phyloP scores from a whole-genome alignment of 805 yeast species.

The Priceomyces medius region DNA sequence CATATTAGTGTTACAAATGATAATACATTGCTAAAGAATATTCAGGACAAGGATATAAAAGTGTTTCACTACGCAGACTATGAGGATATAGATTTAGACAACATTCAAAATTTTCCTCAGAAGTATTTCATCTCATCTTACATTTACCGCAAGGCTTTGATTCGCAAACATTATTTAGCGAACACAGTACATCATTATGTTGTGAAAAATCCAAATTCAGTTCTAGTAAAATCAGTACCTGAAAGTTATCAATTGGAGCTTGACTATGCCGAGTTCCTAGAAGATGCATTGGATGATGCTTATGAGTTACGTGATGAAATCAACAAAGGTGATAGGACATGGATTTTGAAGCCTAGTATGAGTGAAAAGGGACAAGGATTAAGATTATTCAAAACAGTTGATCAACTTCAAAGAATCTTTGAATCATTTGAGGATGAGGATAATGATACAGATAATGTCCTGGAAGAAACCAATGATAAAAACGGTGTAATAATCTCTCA shows the following conservation, averaged over 20 bases:
- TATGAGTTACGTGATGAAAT: slow-evolving; percentile 84
- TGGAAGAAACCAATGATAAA: slow-evolving; percentile 20
- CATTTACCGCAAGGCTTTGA: slow-evolving; percentile 84
- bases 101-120: slow-evolving; percentile 39
- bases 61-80: slow-evolving; percentile 85
- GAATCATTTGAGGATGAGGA: slow-evolving; percentile 82
- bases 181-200: slow-evolving; percentile 73
- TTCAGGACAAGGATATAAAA: slow-evolving; percentile 22
- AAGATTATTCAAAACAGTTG: slow-evolving; percentile 71
- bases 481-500: slow-evolving; percentile 82
- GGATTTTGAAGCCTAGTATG: slow-evolving; percentile 96
- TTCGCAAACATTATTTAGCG: slow-evolving; percentile 86
- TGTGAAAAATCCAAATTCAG: slow-evolving; percentile 72
- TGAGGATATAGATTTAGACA: slow-evolving; percentile 81
- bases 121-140: slow-evolving; percentile 74
- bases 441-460: slow-evolving; percentile 57
- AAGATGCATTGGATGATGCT: slow-evolving; percentile 89
- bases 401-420: slow-evolving; percentile 78
- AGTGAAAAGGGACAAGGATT: slow-evolving; percentile 97
- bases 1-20: slow-evolving; percentile 24
- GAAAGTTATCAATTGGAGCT: slow-evolving; percentile 78
- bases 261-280: slow-evolving; percentile 94
- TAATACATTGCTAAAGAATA: slow-evolving; percentile 14
- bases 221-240: slow-evolving; percentile 62
- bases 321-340: slow-evolving; percentile 57